These are phyloP conservation scores for Quercus engelmannii DNA, from an alignment of 306 rosid species.

Conservation along the genomic window DNA sequence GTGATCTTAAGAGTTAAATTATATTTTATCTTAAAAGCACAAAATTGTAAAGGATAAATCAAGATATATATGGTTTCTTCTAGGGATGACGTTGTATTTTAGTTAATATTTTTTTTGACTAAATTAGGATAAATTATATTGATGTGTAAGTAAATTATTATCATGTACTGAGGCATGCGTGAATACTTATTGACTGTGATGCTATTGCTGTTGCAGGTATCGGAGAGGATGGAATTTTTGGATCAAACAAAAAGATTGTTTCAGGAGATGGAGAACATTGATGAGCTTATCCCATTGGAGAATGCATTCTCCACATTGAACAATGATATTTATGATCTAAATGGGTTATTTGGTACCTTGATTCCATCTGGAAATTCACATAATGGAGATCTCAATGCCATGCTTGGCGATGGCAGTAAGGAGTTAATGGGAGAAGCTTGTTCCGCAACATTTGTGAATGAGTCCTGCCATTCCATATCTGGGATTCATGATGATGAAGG, in stretches of 20 bases:
- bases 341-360: conserved; percentile 48
- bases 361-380: conserved; percentile 40
- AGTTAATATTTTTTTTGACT: background rate
- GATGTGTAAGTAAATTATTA: background rate
- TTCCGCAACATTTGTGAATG: conserved; percentile 19
- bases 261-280: conserved; percentile 29
- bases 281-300: conserved; percentile 10
- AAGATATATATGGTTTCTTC: background rate
- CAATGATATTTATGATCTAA: conserved; percentile 34
- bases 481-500: conserved; percentile 16
- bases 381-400: conserved; percentile 26
- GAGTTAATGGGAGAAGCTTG: conserved; percentile 24
- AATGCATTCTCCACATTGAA: conserved; percentile 29
- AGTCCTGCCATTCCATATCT: conserved; percentile 19
- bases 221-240: conserved; percentile 45
- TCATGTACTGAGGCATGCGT: background rate
- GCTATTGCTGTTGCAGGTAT: conserved; percentile 45
- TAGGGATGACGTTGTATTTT: background rate
- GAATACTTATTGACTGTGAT: conserved; percentile 8
- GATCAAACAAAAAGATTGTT: conserved; percentile 52
- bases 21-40: background rate
- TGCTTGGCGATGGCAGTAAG: conserved; percentile 17
- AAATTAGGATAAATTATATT: too few species aligned
- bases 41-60: background rate
- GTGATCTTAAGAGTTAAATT: background rate